Conservation (phyloP, 176 grass and related monocot species). For the Ensete ventricosum region DNA sequence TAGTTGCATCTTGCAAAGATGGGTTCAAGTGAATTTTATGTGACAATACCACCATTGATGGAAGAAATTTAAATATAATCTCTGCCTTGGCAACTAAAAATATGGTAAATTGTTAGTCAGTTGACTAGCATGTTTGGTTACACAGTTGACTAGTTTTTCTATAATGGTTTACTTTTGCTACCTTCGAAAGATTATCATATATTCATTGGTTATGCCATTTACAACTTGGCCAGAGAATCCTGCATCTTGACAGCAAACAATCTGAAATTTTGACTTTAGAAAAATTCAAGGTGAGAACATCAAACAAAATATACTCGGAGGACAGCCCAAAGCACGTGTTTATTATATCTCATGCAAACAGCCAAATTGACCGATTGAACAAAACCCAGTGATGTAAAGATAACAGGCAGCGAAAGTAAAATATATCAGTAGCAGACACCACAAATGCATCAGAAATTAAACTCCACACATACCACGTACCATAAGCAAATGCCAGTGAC, state of each 20-base stretch:
- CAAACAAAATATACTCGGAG: background rate
- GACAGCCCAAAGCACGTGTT: background rate
- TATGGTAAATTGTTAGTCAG: too few species aligned
- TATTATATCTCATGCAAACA: background rate
- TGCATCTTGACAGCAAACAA: background rate
- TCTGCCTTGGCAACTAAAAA: too few species aligned
- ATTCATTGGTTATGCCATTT: background rate
- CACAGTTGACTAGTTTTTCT: too few species aligned
- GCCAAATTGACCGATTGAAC: background rate
- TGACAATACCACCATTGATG: too few species aligned
- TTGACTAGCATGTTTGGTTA: too few species aligned
- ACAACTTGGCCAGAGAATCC: background rate
- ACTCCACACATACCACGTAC: constrained; percentile 39
- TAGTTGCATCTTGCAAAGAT: too few species aligned
- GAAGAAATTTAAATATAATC: too few species aligned
- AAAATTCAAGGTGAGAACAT: background rate
- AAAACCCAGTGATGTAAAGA: background rate
- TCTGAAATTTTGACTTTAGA: background rate
- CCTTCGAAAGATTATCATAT: background rate
- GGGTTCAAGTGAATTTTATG: too few species aligned
- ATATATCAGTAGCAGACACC: background rate
- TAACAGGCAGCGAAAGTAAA: too few species aligned
- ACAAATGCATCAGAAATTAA: constrained; percentile 1
- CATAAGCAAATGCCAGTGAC: constrained; percentile 78
- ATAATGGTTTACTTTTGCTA: background rate